Evolutionary conservation across 352 stramenopile species (phyloP).

Genomic region (Phytophthora palmivora): DNA sequence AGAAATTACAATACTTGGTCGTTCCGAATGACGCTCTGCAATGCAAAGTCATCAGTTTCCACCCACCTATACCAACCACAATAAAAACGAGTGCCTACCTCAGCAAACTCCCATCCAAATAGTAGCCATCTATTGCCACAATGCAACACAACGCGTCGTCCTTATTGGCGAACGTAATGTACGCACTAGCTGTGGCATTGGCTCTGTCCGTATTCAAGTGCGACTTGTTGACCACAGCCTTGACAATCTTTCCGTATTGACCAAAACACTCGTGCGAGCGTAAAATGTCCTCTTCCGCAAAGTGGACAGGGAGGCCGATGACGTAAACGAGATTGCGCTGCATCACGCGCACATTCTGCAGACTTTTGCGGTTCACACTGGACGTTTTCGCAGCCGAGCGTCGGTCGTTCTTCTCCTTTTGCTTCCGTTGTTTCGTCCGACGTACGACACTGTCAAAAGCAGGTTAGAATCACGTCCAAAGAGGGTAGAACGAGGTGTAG

Average conservation of each 20-base stretch:
- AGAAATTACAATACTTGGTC: slow-evolving; percentile 97
- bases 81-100: slow-evolving; percentile 39
- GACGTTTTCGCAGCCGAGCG: slow-evolving; percentile 48
- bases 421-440: slow-evolving; percentile 83
- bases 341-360: slow-evolving; percentile 93
- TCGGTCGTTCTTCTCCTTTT: slow-evolving; percentile 87
- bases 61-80: too few species aligned
- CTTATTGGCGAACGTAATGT: slow-evolving; percentile 94
- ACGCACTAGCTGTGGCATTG: slow-evolving; percentile 88
- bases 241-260: slow-evolving; percentile 94
- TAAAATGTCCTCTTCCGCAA: slow-evolving; percentile 86
- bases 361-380: slow-evolving; percentile 75
- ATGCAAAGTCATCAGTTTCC: background rate
- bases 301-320: slow-evolving; percentile 89
- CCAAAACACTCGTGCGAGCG: slow-evolving; percentile 91
- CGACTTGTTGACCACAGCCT: slow-evolving; percentile 93
- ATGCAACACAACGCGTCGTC: slow-evolving; percentile 93
- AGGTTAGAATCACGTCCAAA: slow-evolving; percentile 8
- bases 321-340: slow-evolving; percentile 96
- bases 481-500: background rate
- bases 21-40: slow-evolving; percentile 92
- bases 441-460: slow-evolving; percentile 59
- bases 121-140: slow-evolving; percentile 92
- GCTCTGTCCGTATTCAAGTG: slow-evolving; percentile 73
- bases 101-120: slow-evolving; percentile 80